Evolutionary conservation across 441 rosid genomes (phyloP), one percentile per base, ranked within the genome.

Genomic region (Melastoma candidum): DNA sequence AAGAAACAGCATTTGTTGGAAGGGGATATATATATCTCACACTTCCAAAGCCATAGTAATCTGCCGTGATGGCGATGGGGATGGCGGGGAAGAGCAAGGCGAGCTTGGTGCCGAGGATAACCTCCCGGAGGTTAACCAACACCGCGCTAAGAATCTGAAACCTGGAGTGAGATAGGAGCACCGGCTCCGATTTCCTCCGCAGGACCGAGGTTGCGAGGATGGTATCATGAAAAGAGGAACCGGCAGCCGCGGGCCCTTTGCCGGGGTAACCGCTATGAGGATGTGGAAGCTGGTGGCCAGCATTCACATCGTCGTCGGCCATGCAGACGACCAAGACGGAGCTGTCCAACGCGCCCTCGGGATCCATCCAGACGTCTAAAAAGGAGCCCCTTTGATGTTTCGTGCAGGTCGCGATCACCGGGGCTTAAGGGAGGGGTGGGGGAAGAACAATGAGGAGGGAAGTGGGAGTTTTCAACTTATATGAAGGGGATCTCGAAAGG

Each of bases 161-260:
- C 59, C 75, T 67, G 36, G 71, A 69, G 1, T 46, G 68, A 1
- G 82, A 59, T 17, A 72, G 53, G 12, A 75, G 70, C 56, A 70
- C 2, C 45, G 78, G 70, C 49, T 81, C 87, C 12, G 87, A 81
- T 59, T 61, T 76, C 66, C 72, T 81, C 41, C 84, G 61, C 48
- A 74, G 11, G 0, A 77, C 66, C 0, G 87, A 76, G 47, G 75
- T 52, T 0, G 56, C 56, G n/a, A 83, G 74, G 63, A 72, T 50
- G 7, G 7, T 32, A 64, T 53, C 74, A 26, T 78, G 6, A 32
- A 32, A 32, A 6, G 41, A 32, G 8, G 41, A 32, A 6, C 41
- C 41, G 1, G 22, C 22, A 17, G 41, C 41, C 41, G 41, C 41
- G 8, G 41, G 5, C 7, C 8, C 41, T 32, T 32, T 32, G 5